phyloP scores from a whole-genome alignment of 2,329 filamentous ascomycete species.

The Phialocephala subalpina region DNA sequence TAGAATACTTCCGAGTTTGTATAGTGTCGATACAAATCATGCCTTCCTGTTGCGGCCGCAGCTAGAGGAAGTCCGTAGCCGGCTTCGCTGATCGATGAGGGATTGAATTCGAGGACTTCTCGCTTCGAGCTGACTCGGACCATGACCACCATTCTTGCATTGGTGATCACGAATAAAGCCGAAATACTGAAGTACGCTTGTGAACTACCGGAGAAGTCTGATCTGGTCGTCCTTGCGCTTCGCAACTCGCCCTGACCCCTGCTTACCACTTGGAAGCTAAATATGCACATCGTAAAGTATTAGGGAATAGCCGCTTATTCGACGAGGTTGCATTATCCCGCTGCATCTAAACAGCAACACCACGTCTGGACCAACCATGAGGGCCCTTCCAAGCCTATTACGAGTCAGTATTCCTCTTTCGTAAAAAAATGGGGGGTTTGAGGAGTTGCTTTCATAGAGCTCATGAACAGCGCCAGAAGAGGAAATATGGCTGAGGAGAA shows the following conservation, averaged over 20 bases:
- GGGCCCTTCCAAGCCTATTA: conserved; percentile 51
- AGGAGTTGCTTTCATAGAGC: too few relatives aligned
- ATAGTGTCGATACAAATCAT: not conserved
- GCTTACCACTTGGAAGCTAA: not conserved
- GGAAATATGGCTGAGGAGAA: too few relatives aligned
- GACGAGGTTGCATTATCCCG: not conserved
- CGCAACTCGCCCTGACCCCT: not conserved
- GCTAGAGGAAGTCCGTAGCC: too few relatives aligned
- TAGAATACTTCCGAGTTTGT: not conserved
- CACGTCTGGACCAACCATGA: not conserved
- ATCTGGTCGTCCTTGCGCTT: not conserved
- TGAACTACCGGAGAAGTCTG: too few relatives aligned
- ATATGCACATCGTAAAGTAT: not conserved
- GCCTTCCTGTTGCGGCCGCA: not conserved
- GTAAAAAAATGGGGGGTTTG: too few relatives aligned
- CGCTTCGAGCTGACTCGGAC: not conserved
- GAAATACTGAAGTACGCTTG: not conserved
- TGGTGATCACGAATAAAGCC: not conserved
- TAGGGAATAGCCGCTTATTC: not conserved
- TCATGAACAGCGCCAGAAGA: too few relatives aligned
- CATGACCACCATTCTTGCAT: not conserved
- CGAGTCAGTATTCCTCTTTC: conserved; percentile 65
- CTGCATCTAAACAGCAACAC: not conserved
- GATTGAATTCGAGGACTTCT: not conserved
- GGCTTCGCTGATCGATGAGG: too few relatives aligned